Conservation (phyloP, 208 protist species). For the Leishmania tropica region DNA sequence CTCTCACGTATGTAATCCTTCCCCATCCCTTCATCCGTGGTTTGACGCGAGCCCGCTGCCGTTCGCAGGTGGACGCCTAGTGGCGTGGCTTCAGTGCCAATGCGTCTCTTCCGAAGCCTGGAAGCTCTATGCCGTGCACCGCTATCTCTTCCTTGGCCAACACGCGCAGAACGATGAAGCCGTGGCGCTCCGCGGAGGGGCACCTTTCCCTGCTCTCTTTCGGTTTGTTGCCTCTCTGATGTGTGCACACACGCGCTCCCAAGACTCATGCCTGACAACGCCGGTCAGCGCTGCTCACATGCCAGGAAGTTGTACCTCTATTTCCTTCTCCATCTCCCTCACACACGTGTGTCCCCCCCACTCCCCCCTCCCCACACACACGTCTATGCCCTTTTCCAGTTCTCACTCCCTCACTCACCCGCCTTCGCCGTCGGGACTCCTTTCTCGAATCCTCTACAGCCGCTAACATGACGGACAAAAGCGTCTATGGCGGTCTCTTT, state of each 20-base stretch:
- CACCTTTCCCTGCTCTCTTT: neutral
- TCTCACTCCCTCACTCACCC: no score
- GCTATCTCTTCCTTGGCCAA: neutral
- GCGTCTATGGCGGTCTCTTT: slow-evolving; percentile 87
- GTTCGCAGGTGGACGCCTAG: neutral
- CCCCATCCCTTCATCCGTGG: neutral
- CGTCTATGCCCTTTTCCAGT: neutral
- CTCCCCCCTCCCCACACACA: neutral
- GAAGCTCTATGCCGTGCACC: neutral
- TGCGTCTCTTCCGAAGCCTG: neutral
- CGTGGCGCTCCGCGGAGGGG: neutral
- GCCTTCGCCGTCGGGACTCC: neutral
- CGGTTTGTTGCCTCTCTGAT: neutral
- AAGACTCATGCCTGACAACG: neutral
- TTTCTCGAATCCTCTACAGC: neutral
- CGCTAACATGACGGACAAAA: slow-evolving; percentile 66
- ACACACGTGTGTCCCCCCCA: neutral
- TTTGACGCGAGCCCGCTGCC: neutral
- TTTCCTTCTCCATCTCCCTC: neutral
- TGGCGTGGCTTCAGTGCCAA: neutral
- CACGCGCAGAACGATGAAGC: neutral
- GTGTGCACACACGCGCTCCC: neutral
- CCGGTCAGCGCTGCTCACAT: neutral
- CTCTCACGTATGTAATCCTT: neutral
- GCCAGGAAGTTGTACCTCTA: neutral